Conservation (phyloP, 163 green algal genomes). For the Scenedesmus sp. region DNA sequence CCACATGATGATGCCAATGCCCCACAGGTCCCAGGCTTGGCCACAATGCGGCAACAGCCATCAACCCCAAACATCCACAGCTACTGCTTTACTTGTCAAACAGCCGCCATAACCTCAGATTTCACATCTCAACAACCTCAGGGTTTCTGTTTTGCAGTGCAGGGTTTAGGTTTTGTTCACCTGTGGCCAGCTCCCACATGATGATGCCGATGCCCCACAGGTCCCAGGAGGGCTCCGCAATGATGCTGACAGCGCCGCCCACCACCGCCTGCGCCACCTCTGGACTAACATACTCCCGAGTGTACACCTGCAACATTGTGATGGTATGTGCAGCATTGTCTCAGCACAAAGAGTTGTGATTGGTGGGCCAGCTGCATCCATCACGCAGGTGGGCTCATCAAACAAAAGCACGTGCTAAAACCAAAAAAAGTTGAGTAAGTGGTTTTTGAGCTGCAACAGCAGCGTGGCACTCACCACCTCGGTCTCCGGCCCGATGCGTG, state of each 20-base stretch:
- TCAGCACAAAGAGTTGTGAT: not conserved
- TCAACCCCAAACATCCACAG: too few relatives aligned
- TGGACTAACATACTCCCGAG: not conserved
- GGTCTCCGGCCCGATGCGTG: too few relatives aligned
- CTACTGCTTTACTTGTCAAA: not conserved
- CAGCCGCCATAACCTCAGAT: too few relatives aligned
- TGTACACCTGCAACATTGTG: conserved; percentile 17
- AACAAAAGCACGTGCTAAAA: not conserved
- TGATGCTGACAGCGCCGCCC: not conserved
- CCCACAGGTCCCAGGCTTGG: not conserved
- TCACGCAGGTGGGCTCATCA: not conserved
- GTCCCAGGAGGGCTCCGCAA: not conserved
- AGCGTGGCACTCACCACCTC: too few relatives aligned
- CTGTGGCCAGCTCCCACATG: conserved; percentile 29
- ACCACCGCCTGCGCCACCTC: conserved; percentile 22
- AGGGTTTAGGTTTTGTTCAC: not conserved
- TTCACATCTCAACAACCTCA: too few relatives aligned
- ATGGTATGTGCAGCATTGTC: too few relatives aligned
- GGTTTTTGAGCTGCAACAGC: too few relatives aligned
- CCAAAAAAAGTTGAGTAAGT: too few relatives aligned
- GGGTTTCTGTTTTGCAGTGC: too few relatives aligned
- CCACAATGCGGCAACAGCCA: too few relatives aligned
- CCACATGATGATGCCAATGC: not conserved
- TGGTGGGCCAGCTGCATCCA: not conserved
- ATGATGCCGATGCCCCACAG: conserved; percentile 34